Conservation (phyloP, 169 alveolate species). For the Plasmodium cynomolgi region DNA sequence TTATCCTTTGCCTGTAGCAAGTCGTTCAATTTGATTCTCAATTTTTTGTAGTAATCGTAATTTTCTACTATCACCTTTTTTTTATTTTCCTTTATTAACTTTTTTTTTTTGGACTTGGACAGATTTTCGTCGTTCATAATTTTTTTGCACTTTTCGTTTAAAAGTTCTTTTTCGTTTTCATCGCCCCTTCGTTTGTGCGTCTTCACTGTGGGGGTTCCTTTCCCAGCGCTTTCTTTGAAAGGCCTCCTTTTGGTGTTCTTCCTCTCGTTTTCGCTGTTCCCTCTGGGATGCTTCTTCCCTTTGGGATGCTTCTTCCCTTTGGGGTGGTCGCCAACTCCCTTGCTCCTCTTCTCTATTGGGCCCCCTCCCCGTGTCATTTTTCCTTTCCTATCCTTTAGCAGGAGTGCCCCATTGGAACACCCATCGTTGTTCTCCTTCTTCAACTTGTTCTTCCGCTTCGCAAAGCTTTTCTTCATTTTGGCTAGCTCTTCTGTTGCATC, state of each 20-base stretch:
- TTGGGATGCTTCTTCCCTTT: neutral
- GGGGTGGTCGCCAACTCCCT: neutral
- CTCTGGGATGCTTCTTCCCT: neutral
- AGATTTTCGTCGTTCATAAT: conserved; percentile 69
- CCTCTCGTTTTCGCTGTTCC: neutral
- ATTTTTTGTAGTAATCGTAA: conserved; percentile 60
- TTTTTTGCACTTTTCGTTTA: conserved; percentile 32
- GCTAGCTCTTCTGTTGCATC: neutral
- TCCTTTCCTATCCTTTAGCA: neutral
- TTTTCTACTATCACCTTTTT: conserved; percentile 45
- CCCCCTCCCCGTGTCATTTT: neutral
- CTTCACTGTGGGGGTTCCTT: neutral
- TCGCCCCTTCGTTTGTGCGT: neutral
- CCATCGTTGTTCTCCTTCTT: neutral
- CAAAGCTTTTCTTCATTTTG: conserved; percentile 33
- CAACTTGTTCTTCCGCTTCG: conserved; percentile 7
- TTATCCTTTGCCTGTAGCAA: conserved; percentile 47
- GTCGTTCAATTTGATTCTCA: conserved; percentile 39
- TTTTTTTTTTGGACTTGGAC: conserved; percentile 66
- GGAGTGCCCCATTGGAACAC: neutral
- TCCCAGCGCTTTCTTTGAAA: neutral
- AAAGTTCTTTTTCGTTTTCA: conserved; percentile 2
- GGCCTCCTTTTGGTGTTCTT: neutral
- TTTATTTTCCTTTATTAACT: conserved; percentile 55
- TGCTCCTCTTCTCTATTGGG: neutral